Percentiles rank a stretch among this genome's conserved stretches.
phyloP scores from a whole-genome alignment of 1,284 basidiomycete genomes.

The Gymnopus androsaceus region DNA sequence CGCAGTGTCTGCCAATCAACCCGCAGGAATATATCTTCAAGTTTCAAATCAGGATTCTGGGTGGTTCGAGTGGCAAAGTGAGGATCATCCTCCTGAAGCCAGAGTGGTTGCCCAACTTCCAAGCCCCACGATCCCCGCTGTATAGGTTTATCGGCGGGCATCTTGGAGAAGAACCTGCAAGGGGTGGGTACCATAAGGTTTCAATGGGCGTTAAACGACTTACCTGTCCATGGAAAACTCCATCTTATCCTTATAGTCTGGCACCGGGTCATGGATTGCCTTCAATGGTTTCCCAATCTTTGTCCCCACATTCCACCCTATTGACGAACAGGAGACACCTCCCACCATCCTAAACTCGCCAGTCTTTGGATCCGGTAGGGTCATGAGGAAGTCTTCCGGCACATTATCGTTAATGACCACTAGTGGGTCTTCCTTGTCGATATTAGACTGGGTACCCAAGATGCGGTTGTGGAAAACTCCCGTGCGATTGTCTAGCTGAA shows the following conservation, averaged over 20 bases:
- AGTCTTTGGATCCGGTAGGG: conserved; percentile 39
- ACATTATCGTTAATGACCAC: conserved; percentile 47
- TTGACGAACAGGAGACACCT: conserved; percentile 44
- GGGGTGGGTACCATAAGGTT: not conserved
- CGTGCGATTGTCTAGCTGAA: conserved; percentile 35
- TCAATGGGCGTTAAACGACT: conserved; percentile 10
- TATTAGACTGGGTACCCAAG: conserved; percentile 35
- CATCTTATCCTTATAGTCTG: conserved; percentile 51
- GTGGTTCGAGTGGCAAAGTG: conserved; percentile 33
- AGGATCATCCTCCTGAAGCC: conserved; percentile 38
- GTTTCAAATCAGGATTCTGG: conserved; percentile 36
- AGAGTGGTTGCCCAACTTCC: conserved; percentile 49
- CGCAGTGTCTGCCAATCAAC: conserved; percentile 58
- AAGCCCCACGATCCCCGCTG: conserved; percentile 53
- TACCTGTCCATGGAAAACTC: conserved; percentile 50
- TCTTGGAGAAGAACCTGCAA: conserved; percentile 46
- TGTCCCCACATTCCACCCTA: conserved; percentile 48
- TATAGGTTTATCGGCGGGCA: conserved; percentile 48
- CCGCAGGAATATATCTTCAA: conserved; percentile 45
- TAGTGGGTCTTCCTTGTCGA: conserved; percentile 35
- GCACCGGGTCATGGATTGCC: conserved; percentile 48
- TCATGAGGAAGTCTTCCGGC: conserved; percentile 52
- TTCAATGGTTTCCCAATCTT: conserved; percentile 50
- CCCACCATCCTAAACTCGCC: conserved; percentile 45
- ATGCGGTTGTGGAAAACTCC: conserved; percentile 45